A percentile compares a stretch with the other conserved stretches of the same genome.
Evolutionary conservation across 2,329 filamentous ascomycete genomes (phyloP).

Genomic region (Karstenula rhodostoma): DNA sequence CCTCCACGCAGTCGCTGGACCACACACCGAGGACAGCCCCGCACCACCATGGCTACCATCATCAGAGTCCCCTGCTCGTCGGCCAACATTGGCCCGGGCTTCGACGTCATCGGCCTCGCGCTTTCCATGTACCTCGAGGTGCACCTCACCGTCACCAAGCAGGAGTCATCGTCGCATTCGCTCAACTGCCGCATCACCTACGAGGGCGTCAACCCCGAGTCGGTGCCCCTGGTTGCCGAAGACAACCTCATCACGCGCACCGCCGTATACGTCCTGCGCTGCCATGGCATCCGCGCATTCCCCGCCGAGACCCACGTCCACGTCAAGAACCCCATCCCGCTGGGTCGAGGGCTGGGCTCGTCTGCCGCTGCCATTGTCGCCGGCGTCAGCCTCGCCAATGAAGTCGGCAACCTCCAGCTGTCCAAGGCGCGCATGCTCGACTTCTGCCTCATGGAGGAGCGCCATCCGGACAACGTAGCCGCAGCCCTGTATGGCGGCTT

Average conservation of each 20-base stretch:
- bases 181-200: conserved; percentile 92
- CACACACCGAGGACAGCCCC: conserved; percentile 3
- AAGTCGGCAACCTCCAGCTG: conserved; percentile 81
- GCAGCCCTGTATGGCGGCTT: conserved; percentile 96
- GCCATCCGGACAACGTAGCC: conserved; percentile 69
- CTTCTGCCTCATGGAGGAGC: conserved; percentile 93
- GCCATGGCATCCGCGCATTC: conserved; percentile 86
- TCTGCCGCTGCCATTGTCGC: conserved; percentile 95
- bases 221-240: conserved; percentile 84
- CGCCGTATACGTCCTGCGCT: conserved; percentile 92
- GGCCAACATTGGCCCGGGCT: conserved; percentile 94
- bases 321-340: conserved; percentile 93
- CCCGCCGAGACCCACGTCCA: conserved; percentile 86
- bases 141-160: conserved; percentile 73
- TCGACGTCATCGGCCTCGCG: conserved; percentile 96
- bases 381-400: conserved; percentile 90
- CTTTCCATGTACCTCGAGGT: conserved; percentile 94
- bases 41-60: conserved; percentile 54
- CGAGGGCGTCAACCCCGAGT: conserved; percentile 79
- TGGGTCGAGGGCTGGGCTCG: conserved; percentile 91
- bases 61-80: conserved; percentile 92
- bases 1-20: conserved; percentile 1
- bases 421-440: conserved; percentile 86
- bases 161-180: conserved; percentile 63
- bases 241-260: conserved; percentile 93